Evolutionary conservation across 176 grass and related monocot genomes (phyloP), one percentile per base, ranked within the genome.

Genomic region (Rhynchospora tenuis): DNA sequence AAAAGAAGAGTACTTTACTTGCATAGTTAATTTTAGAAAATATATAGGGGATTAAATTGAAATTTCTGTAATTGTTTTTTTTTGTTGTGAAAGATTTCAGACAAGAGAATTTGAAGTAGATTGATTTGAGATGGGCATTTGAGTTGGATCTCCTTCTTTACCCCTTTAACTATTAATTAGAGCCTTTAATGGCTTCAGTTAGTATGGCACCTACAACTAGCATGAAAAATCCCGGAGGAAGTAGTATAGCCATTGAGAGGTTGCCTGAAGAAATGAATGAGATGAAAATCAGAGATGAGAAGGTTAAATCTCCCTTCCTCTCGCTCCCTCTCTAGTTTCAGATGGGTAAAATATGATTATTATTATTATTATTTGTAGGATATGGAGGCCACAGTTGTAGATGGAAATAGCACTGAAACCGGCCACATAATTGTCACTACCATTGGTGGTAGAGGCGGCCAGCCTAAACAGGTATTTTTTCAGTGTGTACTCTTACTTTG

Each of bases 371-470:
- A 33, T 7, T 23, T 52, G 45, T 64, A 93, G 91, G 92, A 94
- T 83, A 75, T 89, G 46, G 92, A 94, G 79, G 87, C 89, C 69
- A 89, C 89, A 23, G 54, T 94, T 44, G 80, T 94, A 69, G 88
- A 94, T 89, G 92, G 92, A 14, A 94, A 91, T 81, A 89, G 89
- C 62, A 89, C 89, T 54, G 92, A 94, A 81, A 89, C 89, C 31
- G 92, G 92, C 61, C 92, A 94, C 84, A 94, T 94, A 80, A 94
- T 94, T 14, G 92, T 94, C 16, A 94, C 89, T 54, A 94, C 92
- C 69, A 91, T 94, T 26, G 87, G 92, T 70, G 89, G 92, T 76
- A 87, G 89, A 81, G 88, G 86, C 86, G 89, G 92, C 72, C 92
- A 94, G 42, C 85, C 85, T n/a, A 94, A 94, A 85, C 92, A 89